These are phyloP conservation scores for Pleurotus citrinopileatus DNA, from an alignment of 768 basidiomycete species.

Conservation along the genomic window DNA sequence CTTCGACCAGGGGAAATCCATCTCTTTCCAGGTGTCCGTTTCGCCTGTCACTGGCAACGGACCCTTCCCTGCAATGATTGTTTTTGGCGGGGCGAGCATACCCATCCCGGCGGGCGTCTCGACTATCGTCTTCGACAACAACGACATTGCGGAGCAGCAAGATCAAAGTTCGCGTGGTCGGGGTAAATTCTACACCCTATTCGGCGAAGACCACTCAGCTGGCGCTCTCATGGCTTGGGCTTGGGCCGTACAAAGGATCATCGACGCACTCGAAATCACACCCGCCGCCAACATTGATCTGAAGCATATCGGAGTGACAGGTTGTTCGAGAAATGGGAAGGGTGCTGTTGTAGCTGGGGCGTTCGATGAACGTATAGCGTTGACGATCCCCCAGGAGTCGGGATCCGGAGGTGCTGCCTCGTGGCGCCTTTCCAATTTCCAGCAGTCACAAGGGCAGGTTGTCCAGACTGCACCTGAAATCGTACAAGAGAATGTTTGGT, in stretches of 20 bases:
- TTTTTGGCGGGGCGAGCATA: slow-evolving; percentile 41
- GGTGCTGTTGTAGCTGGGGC: slow-evolving; percentile 58
- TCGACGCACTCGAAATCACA: slow-evolving; percentile 53
- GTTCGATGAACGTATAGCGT: slow-evolving; percentile 53
- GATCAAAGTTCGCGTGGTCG: slow-evolving; percentile 42
- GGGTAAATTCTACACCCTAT: slow-evolving; percentile 60
- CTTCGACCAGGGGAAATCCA: slow-evolving; percentile 41
- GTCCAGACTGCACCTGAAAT: slow-evolving; percentile 59
- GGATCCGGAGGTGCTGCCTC: slow-evolving; percentile 56
- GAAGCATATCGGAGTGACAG: slow-evolving; percentile 48
- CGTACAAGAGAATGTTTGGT: slow-evolving; percentile 61
- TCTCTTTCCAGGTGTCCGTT: slow-evolving; percentile 47
- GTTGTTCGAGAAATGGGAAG: slow-evolving; percentile 61
- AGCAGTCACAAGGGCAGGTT: slow-evolving; percentile 3
- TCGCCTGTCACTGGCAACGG: slow-evolving; percentile 39
- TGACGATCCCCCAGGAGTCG: slow-evolving; percentile 62
- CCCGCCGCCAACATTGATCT: slow-evolving; percentile 45
- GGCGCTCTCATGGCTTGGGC: slow-evolving; percentile 60
- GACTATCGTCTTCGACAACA: slow-evolving; percentile 50
- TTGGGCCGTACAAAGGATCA: slow-evolving; percentile 57
- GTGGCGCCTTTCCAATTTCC: slow-evolving; percentile 49
- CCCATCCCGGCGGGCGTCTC: slow-evolving; percentile 36
- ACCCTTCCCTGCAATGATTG: slow-evolving; percentile 54
- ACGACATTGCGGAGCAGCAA: slow-evolving; percentile 50
- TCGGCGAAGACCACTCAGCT: slow-evolving; percentile 43